Evolutionary conservation across 1,139 yeast species (phyloP), one percentile per base, ranked within the genome.

Genomic region (Candida sp.): DNA sequence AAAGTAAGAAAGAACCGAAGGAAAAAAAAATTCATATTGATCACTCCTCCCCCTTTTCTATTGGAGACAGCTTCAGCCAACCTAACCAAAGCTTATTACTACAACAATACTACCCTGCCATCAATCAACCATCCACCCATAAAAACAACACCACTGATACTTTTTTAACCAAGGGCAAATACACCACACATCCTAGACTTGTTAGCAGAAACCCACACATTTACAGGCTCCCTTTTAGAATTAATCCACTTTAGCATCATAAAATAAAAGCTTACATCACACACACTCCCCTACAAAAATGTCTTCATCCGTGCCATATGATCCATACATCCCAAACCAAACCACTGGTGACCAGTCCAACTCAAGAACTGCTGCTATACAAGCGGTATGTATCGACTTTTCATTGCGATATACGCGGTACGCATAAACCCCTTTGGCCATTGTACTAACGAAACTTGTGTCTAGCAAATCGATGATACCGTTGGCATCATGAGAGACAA

Each of bases 401-500:
- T 32, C 31, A 23, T 25, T 17, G 17, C 17, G 17, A 17, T 17
- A 17, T 17, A 1, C 17, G 17, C 17, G 17, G 17, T 17, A 17
- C 17, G 17, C 17, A 17, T 17, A 17, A 17, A 17, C 17, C 31
- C 31, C 31, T 2, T 28, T 2, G 17, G 2, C 9, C 9, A 2
- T 28, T 11, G 33, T 57, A 63, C 65, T 63, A 63, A 63, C 65
- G 28, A 23, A 11, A 42, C 4, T 22, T 37, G 22, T 27, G 8
- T 49, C 38, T 66, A 85, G 86, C 96, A 92, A 80, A 91, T 92
- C 68, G 96, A 92, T 69, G 98, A 91, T 67, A 93, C 99, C 27
- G 98, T 96, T 42, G 98, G 97, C 33, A 89, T 93, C 68, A 96
- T 94, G 99, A 84, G 98, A 73, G 97, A 94, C 63, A 94, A 96